Evolutionary conservation across 257 asterid species (phyloP), one percentile per base, ranked within the genome.

Genomic region (Schizonepeta tenuifolia): DNA sequence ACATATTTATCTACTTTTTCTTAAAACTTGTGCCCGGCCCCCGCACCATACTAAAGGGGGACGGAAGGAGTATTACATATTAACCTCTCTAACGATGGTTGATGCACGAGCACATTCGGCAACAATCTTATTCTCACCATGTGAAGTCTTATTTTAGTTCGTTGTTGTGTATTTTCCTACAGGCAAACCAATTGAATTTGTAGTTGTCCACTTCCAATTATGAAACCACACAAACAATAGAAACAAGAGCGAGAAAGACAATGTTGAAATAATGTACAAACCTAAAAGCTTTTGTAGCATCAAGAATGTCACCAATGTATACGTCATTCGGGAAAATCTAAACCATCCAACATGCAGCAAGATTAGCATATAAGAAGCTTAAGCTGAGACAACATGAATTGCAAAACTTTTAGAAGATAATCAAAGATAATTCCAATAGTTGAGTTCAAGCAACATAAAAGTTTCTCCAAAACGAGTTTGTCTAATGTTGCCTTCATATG

Each of bases 271-370:
- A 70, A 77, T 22, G 50, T 51, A 70, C 64, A 28, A 17, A 93
- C 96, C 98, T 89, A 81, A 80, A 79, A 67, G 86, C 80, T 64
- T 86, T 91, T 40, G 95, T 79, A 55, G 90, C 81, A 67, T 88
- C 90, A 70, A 85, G 49, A 66, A 86, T 77, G 65, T 93, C 98
- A 47, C 85, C 87, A 46, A 89, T 83, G 78, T 83, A 83, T 65
- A 88, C 91, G 72, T 93, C 96, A 84, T 88, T 83, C 9, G 97
- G 98, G 80, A 88, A 88, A 70, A 93, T 91, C 96, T 93, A 89
- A 81, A 79, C 58, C 7, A 49, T 62, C 67, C 72, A 62, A 50
- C 47, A 70, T 58, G 71, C 35, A 62, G 78, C 75, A 69, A 20
- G 10, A 47, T 76, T 38, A 65, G 73, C 26, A 61, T 31, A 44